phyloP scores from a whole-genome alignment of 2,329 filamentous ascomycete genomes.

The Trichoderma aggressivum region DNA sequence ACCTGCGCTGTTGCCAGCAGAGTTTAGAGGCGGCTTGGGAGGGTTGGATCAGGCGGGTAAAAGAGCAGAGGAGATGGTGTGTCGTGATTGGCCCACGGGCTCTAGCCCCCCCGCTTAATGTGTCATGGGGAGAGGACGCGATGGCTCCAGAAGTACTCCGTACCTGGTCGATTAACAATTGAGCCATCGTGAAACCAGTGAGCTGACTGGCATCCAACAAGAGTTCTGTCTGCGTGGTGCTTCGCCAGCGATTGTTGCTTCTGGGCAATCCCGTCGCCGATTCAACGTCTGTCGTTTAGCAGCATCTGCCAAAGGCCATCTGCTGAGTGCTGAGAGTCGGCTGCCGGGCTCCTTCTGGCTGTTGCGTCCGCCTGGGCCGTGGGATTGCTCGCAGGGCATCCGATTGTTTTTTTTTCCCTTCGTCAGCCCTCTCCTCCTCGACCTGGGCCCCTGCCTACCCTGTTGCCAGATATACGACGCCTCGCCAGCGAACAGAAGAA shows the following conservation, averaged over 20 bases:
- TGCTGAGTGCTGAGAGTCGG: background rate
- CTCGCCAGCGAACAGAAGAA: conserved; percentile 16
- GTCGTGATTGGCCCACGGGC: conserved; percentile 31
- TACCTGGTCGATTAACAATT: conserved; percentile 20
- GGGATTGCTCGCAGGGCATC: conserved; percentile 17
- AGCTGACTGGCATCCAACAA: conserved; percentile 12
- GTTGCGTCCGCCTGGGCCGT: conserved; percentile 20
- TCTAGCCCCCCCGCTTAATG: conserved; percentile 37
- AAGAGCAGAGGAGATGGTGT: conserved; percentile 20
- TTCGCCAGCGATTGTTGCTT: conserved; percentile 15
- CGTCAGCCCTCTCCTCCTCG: conserved; percentile 14
- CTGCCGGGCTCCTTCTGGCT: conserved; percentile 1
- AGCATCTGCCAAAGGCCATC: background rate
- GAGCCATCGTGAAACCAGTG: conserved; percentile 18
- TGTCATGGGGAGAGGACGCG: conserved; percentile 36
- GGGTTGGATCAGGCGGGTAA: conserved; percentile 21
- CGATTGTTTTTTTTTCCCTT: background rate
- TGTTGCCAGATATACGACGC: conserved; percentile 7
- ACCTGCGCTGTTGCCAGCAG: conserved; percentile 6
- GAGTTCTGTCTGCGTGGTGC: conserved; percentile 9
- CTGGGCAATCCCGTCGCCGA: background rate
- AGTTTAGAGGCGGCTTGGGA: conserved; percentile 12
- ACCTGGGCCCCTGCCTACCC: background rate
- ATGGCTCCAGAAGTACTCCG: conserved; percentile 18
- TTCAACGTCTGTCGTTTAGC: background rate